These are phyloP conservation scores for Areca catechu DNA, from an alignment of 176 grass and related monocot species.

Conservation along the genomic window DNA sequence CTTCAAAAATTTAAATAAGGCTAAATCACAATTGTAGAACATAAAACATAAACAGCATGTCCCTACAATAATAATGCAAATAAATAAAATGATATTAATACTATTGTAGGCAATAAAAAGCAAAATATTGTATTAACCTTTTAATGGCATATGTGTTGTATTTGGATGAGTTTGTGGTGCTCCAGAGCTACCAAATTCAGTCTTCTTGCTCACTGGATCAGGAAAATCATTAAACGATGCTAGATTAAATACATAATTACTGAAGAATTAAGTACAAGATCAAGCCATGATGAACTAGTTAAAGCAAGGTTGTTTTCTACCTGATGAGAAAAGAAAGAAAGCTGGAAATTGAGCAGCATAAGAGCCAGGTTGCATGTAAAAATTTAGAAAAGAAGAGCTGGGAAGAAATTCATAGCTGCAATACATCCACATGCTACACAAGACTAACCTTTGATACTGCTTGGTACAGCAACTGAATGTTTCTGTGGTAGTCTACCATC, in stretches of 20 bases:
- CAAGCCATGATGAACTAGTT: not conserved
- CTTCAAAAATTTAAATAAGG: too few relatives aligned
- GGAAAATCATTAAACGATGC: not conserved
- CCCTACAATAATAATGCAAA: too few relatives aligned
- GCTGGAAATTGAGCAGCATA: too few relatives aligned
- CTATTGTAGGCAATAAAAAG: not conserved
- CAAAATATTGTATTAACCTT: slow-evolving; percentile 8
- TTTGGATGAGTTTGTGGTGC: not conserved
- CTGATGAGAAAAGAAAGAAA: not conserved
- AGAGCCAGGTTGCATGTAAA: too few relatives aligned
- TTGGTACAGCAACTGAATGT: not conserved
- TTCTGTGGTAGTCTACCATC: not conserved
- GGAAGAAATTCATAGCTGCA: too few relatives aligned
- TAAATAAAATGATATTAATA: too few relatives aligned
- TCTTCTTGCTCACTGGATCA: slow-evolving; percentile 9
- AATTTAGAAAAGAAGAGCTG: too few relatives aligned
- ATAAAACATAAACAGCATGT: too few relatives aligned
- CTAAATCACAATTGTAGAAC: too few relatives aligned
- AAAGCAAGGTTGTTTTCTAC: not conserved
- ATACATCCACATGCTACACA: not conserved
- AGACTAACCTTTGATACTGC: not conserved
- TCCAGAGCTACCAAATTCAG: not conserved
- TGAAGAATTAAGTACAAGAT: not conserved
- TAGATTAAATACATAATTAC: not conserved
- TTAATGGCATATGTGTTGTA: slow-evolving; percentile 4